Evolutionary conservation across 805 yeast species (phyloP).

Genomic region (Starmera dryadoides): DNA sequence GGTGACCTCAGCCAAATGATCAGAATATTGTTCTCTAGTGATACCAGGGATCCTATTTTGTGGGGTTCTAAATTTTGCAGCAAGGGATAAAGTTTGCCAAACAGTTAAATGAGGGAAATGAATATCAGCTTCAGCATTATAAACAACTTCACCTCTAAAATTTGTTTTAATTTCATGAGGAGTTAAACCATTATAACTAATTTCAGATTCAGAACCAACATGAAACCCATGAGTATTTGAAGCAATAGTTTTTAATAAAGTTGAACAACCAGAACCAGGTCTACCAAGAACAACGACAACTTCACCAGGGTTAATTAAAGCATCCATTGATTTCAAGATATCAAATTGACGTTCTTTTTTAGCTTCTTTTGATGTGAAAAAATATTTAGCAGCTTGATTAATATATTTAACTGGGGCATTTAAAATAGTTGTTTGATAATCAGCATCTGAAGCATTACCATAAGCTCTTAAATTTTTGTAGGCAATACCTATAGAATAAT

Average conservation of each 20-base stretch:
- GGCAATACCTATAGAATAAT: slow-evolving; percentile 48
- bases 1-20: slow-evolving; percentile 40
- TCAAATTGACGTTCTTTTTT: slow-evolving; percentile 28
- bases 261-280: slow-evolving; percentile 71
- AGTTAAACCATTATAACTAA: slow-evolving; percentile 44
- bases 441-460: slow-evolving; percentile 54
- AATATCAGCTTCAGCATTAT: slow-evolving; percentile 56
- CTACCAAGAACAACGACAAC: slow-evolving; percentile 70
- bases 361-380: slow-evolving; percentile 11
- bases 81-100: slow-evolving; percentile 49
- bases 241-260: slow-evolving; percentile 49
- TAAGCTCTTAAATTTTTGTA: slow-evolving; percentile 54
- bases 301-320: slow-evolving; percentile 54
- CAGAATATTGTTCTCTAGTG: slow-evolving; percentile 39
- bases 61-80: slow-evolving; percentile 51
- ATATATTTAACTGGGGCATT: slow-evolving; percentile 29
- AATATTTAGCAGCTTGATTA: slow-evolving; percentile 7
- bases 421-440: slow-evolving; percentile 55
- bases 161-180: slow-evolving; percentile 36
- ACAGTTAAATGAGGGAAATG: slow-evolving; percentile 61
- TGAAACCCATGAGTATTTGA: slow-evolving; percentile 50
- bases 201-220: slow-evolving; percentile 33
- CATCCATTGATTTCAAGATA: slow-evolving; percentile 49
- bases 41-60: slow-evolving; percentile 46
- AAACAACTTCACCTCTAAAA: slow-evolving; percentile 57